Conservation (phyloP, 495 filamentous ascomycete species). For the Penicillium canariense region DNA sequence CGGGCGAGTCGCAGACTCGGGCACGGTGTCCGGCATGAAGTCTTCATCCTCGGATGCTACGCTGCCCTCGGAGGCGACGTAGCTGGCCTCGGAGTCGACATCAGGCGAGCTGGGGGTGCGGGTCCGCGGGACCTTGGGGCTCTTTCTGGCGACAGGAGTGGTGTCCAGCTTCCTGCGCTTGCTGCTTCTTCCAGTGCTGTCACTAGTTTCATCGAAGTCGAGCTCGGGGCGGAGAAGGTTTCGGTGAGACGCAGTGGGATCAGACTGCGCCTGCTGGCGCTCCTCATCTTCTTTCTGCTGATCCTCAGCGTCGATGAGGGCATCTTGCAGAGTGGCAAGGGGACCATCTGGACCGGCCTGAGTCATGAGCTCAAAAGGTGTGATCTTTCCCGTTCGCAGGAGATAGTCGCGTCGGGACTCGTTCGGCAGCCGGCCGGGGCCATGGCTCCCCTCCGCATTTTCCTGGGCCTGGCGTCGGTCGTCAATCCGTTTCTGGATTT, state of each 20-base stretch:
- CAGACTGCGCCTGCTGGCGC: constrained; percentile 40
- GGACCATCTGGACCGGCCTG: constrained; percentile 51
- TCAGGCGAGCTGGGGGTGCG: constrained; percentile 36
- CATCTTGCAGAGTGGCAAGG: constrained; percentile 64
- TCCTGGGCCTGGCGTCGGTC: constrained; percentile 58
- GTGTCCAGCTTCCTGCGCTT: constrained; percentile 44
- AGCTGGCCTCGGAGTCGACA: constrained; percentile 41
- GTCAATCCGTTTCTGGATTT: constrained; percentile 78
- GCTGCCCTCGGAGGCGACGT: constrained; percentile 33
- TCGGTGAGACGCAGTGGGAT: constrained; percentile 67
- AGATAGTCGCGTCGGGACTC: constrained; percentile 87
- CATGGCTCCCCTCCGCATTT: constrained; percentile 34
- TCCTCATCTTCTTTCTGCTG: constrained; percentile 56
- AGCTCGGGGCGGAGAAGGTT: constrained; percentile 82
- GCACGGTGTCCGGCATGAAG: constrained; percentile 32
- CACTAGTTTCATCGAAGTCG: constrained; percentile 48
- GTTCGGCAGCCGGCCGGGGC: constrained; percentile 61
- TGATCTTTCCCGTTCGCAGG: constrained; percentile 95
- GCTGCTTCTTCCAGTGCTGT: constrained; percentile 22
- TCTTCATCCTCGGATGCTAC: constrained; percentile 37
- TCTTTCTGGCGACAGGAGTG: constrained; percentile 1
- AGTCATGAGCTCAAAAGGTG: constrained; percentile 78
- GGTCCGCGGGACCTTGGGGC: constrained; percentile 10
- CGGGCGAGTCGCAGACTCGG: constrained; percentile 33
- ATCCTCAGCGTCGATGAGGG: constrained; percentile 74